These are phyloP conservation scores for Nothomitra cinnamomea DNA, from an alignment of 2,329 filamentous ascomycete genomes.

Conservation along the genomic window DNA sequence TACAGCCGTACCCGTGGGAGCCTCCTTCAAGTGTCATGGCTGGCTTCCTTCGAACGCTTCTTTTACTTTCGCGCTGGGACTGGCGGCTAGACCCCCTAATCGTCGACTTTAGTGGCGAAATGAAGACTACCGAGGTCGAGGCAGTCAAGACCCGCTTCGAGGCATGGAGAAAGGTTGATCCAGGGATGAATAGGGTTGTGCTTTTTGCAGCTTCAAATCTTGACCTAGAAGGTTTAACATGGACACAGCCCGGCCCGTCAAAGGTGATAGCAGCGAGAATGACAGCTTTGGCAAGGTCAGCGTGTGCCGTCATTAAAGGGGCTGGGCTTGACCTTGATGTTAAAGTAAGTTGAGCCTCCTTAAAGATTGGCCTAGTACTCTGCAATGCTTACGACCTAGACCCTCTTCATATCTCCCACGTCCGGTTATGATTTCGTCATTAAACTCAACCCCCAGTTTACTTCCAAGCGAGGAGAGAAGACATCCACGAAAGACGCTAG, in stretches of 20 bases:
- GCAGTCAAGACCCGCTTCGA: constrained; percentile 56
- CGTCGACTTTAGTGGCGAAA: constrained; percentile 49
- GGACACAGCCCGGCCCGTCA: constrained; percentile 57
- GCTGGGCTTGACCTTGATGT: constrained; percentile 36
- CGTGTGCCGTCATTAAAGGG: constrained; percentile 42
- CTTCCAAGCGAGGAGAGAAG: constrained; percentile 14
- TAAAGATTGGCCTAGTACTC: not conserved
- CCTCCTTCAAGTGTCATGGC: constrained; percentile 59
- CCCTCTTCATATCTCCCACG: constrained; percentile 56
- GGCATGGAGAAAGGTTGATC: constrained; percentile 76
- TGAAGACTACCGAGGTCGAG: constrained; percentile 43
- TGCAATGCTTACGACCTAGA: constrained; percentile 11
- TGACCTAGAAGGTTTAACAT: constrained; percentile 62
- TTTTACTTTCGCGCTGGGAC: constrained; percentile 75
- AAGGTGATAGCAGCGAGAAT: constrained; percentile 75
- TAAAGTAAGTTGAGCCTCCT: constrained; percentile 8
- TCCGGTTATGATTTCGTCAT: constrained; percentile 78
- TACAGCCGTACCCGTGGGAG: constrained; percentile 66
- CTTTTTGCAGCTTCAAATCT: constrained; percentile 68
- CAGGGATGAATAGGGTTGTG: constrained; percentile 66
- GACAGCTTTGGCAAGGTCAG: constrained; percentile 64
- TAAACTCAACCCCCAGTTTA: constrained; percentile 36
- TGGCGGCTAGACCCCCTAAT: constrained; percentile 75
- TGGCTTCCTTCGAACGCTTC: constrained; percentile 66
- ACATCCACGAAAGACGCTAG: constrained; percentile 23